Evolutionary conservation across 2,329 filamentous ascomycete species (phyloP), one percentile per base, ranked within the genome.

Genomic region (Apiospora pterosperma): DNA sequence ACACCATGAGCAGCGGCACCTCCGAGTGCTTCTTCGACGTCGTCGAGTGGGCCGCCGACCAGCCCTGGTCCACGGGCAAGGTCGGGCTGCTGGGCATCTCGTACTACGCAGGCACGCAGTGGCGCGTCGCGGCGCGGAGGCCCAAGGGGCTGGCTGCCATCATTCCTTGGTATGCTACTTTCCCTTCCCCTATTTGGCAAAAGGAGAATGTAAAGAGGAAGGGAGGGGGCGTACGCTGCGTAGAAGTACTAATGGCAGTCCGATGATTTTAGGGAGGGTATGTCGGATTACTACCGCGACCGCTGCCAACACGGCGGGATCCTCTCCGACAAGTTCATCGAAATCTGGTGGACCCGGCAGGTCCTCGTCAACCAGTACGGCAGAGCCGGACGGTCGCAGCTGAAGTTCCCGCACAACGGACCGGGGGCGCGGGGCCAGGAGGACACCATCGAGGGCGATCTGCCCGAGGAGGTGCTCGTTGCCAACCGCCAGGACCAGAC

Each of bases 341-440:
- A 76, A 14, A 86, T 89, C 69, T 91, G 88, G 88, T 90, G 88
- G 88, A 82, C 90, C 70, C 80, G 87, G 0, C 88, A 90, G 71
- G 87, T 91, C 7, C 77, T 90, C 8, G 80, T 80, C 0, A 92
- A 91, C 70, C 90, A 92, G 73, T 92, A 92, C 66, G 90, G 90
- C 1, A 79, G 79, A 11, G 66, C 71, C 1, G 74, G 73, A 0
- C 65, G 75, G n/a, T 74, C 72, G 5, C 71, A 69, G 61, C 67
- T 74, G 31, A 72, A 65, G 7, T 76, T 75, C 66, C 71, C 74
- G 8, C 70, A 72, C 1, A 74, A 74, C 36, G 72, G 72, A 2
- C 74, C 74, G 0, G 72, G 68, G 5, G 71, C 71, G 55, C 71
- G 72, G 62, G 71, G 68, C 38, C 71, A 73, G 70, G 78, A 70